These are phyloP conservation scores for Backusella liffmaniae DNA, from an alignment of 192 early-diverging fungal genomes.

Conservation along the genomic window DNA sequence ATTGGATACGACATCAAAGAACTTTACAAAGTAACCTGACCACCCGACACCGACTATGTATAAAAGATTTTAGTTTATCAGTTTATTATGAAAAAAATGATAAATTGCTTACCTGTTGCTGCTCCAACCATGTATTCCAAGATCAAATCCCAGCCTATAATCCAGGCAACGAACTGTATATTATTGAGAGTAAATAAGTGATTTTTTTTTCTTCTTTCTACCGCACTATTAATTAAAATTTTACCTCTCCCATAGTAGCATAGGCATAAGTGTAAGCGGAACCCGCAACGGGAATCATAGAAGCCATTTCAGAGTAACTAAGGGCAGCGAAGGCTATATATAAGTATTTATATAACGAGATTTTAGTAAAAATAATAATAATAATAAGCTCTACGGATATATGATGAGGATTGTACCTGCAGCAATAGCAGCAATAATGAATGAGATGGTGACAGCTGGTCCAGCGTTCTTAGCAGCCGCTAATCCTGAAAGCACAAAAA, in stretches of 20 bases:
- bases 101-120: conserved; percentile 50
- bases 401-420: conserved; percentile 34
- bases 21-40: conserved; percentile 78
- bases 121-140: conserved; percentile 87
- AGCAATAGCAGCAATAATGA: conserved; percentile 75
- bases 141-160: conserved; percentile 89
- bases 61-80: neutral
- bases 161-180: conserved; percentile 70
- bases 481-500: conserved; percentile 47
- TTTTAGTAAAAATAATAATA: neutral
- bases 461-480: conserved; percentile 82
- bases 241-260: conserved; percentile 78
- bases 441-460: conserved; percentile 80
- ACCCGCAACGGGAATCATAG: conserved; percentile 84
- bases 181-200: neutral
- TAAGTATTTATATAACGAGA: no score
- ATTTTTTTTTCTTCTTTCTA: neutral
- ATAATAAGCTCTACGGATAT: neutral
- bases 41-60: conserved; percentile 70
- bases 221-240: neutral
- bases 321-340: conserved; percentile 62
- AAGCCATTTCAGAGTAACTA: conserved; percentile 85
- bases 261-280: conserved; percentile 88
- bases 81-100: neutral
- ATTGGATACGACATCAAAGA: conserved; percentile 62